Evolutionary conservation across 176 grass and related monocot species (phyloP), one percentile per base, ranked within the genome.

Genomic region (Melocanna baccifera): DNA sequence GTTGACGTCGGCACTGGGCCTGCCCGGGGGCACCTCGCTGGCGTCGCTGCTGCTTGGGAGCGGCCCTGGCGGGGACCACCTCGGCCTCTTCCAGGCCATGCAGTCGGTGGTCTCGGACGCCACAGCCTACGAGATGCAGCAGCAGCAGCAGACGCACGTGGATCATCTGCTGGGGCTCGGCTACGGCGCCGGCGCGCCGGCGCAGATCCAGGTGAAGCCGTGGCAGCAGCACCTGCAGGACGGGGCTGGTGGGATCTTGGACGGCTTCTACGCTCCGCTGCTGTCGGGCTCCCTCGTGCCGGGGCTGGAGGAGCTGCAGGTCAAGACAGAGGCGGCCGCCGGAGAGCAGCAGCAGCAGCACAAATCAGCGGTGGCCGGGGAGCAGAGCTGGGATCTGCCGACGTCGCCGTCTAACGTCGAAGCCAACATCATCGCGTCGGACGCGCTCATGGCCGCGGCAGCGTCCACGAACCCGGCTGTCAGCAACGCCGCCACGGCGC

Each of bases 21-120:
- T 90, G 11, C 30, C 42, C 23, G 89, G 84, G 2, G 39, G 48
- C 16, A 19, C 74, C 7, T 86, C 89, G 39, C 75, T 87, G 67
- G 85, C 89, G 13, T 91, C 89, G 18, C 80, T 91, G 51, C 85
- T 91, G 41, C 80, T 91, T 42, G 83, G 61, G 62, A 55, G 30
- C 59, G 75, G 59, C 73, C 15, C 67, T 0, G 84, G 51, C 4
- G 74, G 74, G 1, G 89, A 87, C 80, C 80, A 87, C 52, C 69
- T 91, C 23, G 80, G 85, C 2, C 89, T 91, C 32, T 91, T 91
- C 89, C 89, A 91, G 25, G 89, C 85, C 68, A 90, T 90, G 89
- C 89, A 90, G 69, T 83, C 89, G 19, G 80, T 62, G 41, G 89
- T 83, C 40, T 87, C 88, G 13, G 85, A 84, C 43, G 81, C 84